phyloP scores from a whole-genome alignment of 306 rosid genomes.

The Clitoria ternatea region DNA sequence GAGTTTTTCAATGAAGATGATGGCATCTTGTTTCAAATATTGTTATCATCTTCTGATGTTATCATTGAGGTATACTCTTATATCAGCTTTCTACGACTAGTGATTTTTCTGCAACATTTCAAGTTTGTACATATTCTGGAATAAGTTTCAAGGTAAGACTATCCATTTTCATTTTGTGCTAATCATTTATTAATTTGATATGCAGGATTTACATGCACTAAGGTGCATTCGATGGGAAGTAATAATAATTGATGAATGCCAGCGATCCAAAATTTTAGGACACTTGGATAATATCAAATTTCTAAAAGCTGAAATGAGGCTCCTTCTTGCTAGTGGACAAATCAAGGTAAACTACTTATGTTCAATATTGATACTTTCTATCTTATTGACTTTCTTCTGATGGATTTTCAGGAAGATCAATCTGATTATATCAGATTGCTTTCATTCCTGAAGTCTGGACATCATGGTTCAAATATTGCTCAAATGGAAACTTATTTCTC shows the following conservation, averaged over 20 bases:
- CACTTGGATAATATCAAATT: conserved; percentile 17
- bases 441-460: conserved; percentile 31
- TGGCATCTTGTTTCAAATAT: conserved; percentile 29
- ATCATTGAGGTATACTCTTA: conserved; percentile 33
- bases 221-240: conserved; percentile 34
- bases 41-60: conserved; percentile 36
- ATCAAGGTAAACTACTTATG: conserved; percentile 34
- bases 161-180: not conserved
- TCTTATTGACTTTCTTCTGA: not conserved
- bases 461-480: conserved; percentile 6
- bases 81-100: conserved; percentile 1
- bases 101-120: conserved; percentile 14
- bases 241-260: conserved; percentile 48
- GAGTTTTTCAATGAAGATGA: conserved; percentile 37
- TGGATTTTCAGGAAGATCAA: conserved; percentile 35
- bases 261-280: conserved; percentile 21
- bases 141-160: not conserved
- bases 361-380: conserved; percentile 21
- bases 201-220: conserved; percentile 33
- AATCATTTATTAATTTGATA: conserved; percentile 3
- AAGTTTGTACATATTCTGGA: not conserved
- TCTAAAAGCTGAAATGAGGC: conserved; percentile 29
- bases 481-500: not conserved
- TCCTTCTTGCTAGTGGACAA: conserved; percentile 37
- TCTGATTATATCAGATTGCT: conserved; percentile 35